Conservation (phyloP, 331 rosid genomes). For the Quercus tomentella region DNA sequence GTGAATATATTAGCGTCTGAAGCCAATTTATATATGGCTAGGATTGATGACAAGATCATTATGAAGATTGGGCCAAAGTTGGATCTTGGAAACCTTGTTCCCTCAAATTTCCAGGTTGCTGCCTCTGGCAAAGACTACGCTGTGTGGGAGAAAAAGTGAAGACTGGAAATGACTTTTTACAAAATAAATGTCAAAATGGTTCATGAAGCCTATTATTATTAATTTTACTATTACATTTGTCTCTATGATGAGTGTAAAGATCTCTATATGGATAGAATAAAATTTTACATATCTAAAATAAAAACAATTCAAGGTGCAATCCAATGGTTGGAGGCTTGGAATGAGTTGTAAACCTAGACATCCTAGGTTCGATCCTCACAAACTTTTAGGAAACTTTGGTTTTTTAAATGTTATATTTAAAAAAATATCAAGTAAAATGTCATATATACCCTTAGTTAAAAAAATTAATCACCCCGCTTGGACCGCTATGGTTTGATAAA, state of each 20-base stretch:
- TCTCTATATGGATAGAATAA: not conserved
- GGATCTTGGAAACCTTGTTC: slow-evolving; percentile 56
- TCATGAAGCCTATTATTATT: not conserved
- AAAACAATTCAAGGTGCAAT: too few relatives aligned
- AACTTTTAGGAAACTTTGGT: too few relatives aligned
- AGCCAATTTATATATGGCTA: slow-evolving; percentile 55
- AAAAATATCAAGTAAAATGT: too few relatives aligned
- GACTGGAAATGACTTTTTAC: not conserved
- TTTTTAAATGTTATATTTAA: too few relatives aligned
- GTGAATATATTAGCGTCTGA: slow-evolving; percentile 64
- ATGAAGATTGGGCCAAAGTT: slow-evolving; percentile 65
- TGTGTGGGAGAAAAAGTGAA: slow-evolving; percentile 55
- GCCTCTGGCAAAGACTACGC: slow-evolving; percentile 58
- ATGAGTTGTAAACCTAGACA: too few relatives aligned
- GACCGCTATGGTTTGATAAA: too few relatives aligned
- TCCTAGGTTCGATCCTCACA: too few relatives aligned
- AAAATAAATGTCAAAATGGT: not conserved
- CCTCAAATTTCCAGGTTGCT: slow-evolving; percentile 42
- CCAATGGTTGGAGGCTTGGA: too few relatives aligned
- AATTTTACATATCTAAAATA: too few relatives aligned
- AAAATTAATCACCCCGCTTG: too few relatives aligned
- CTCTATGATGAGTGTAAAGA: not conserved
- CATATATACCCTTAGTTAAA: too few relatives aligned
- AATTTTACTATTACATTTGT: not conserved
- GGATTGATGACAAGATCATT: slow-evolving; percentile 49